Base-by-base conservation (phyloP, 768 basidiomycete species). In the Pulveroboletus sp. region DNA sequence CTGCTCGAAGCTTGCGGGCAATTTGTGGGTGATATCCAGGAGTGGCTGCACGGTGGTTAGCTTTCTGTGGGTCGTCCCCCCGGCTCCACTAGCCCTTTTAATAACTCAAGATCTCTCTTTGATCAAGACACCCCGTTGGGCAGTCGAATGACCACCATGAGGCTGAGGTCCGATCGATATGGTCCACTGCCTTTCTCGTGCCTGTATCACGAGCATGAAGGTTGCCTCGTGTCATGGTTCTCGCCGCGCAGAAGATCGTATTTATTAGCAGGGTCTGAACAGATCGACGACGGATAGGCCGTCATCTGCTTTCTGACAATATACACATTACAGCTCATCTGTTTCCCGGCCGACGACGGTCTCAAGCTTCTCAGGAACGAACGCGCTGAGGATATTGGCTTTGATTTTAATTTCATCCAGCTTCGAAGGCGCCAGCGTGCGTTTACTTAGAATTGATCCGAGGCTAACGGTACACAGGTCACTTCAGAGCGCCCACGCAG, bases 361-460 rank as follows among this genome's bases (percentile, higher is more conserved):
- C 55, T 68, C 68, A 8, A 63, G 64, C 54, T 77, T 71, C 39
- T 67, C 62, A 9, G 47, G 63, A 24, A 63, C 63, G 50, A 92
- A 91, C 0, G 86, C 80, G 14, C 70, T 66, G 41, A 93, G 78
- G 59, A 98, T 80, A 73, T 98, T 98, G 46, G 81, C 77, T 74
- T 95, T 97, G 66, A 89, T 79, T 70, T 90, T 88, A 63, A 97
- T 84, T 72, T 97, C 93, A 64, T 99, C 96, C 36, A 93, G 71
- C 72, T 98, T 97, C 35, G 76, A 69, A 0, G 79, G 76, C 8
- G 86, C 76, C 36, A 97, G 73, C n/a, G 74, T 82, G 42, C 85
- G 83, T 69, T 93, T 95, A 60, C 73, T 70, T 50, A 94, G 76
- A 60, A 95, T 88, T 52, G 80, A 79, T 50, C 75, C 75, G 54